phyloP scores from a whole-genome alignment of 176 grass and related monocot genomes.

The Oryza nivara region DNA sequence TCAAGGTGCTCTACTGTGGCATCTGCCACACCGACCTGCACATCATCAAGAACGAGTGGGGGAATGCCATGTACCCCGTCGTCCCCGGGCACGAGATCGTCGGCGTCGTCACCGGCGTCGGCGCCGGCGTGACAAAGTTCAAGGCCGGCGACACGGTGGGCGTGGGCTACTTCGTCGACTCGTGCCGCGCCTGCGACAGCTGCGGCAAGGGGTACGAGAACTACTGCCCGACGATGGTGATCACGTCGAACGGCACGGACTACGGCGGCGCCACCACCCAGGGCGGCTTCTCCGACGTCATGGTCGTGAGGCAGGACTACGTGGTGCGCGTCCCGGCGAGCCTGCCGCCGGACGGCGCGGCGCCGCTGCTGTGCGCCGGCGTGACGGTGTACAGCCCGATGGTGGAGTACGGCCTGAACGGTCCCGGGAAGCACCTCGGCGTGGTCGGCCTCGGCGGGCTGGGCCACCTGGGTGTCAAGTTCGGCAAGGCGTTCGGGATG shows the following conservation, averaged over 20 bases:
- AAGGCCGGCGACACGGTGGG: constrained; percentile 57
- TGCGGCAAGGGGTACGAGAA: constrained; percentile 54
- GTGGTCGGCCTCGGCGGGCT: constrained; percentile 58
- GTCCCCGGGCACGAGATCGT: constrained; percentile 59
- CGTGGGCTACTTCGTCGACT: constrained; percentile 53
- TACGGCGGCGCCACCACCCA: constrained; percentile 31
- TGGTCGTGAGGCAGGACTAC: constrained; percentile 42
- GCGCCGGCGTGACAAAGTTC: constrained; percentile 44
- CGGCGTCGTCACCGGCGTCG: constrained; percentile 49
- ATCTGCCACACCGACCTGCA: constrained; percentile 63
- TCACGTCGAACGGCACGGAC: constrained; percentile 48
- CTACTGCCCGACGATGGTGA: constrained; percentile 43
- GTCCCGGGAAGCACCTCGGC: constrained; percentile 48
- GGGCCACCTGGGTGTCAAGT: constrained; percentile 62
- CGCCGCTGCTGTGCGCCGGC: constrained; percentile 42
- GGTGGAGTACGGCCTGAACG: constrained; percentile 43
- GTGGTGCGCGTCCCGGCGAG: constrained; percentile 36
- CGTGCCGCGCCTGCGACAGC: constrained; percentile 46
- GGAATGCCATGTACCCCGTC: constrained; percentile 50
- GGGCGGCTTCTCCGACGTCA: constrained; percentile 49
- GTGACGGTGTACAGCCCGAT: constrained; percentile 55
- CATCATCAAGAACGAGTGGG: constrained; percentile 53
- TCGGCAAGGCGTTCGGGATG: constrained; percentile 61
- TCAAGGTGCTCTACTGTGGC: constrained; percentile 55
- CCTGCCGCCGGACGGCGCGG: constrained; percentile 42